phyloP scores from a whole-genome alignment of 2,329 filamentous ascomycete species.

The Elsinoe australis region DNA sequence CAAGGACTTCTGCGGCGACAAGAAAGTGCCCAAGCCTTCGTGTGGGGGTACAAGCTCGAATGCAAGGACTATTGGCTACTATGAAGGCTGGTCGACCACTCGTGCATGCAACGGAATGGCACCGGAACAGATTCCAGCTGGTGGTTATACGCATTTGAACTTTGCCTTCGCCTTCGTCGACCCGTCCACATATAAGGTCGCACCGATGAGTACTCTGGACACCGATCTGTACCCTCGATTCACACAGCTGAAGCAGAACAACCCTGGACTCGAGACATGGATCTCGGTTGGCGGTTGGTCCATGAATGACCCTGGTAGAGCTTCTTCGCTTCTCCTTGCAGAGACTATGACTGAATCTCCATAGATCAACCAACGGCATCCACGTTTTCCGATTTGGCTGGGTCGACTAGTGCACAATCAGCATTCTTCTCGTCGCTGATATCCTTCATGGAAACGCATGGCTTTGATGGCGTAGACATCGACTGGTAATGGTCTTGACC shows the following conservation, averaged over 20 bases:
- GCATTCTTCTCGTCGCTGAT: slow-evolving; percentile 17
- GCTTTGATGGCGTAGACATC: slow-evolving; percentile 22
- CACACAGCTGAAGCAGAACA: slow-evolving; percentile 17
- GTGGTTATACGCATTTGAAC: slow-evolving; percentile 20
- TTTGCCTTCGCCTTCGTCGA: slow-evolving; percentile 31
- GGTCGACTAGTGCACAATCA: slow-evolving; percentile 3
- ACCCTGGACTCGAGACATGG: slow-evolving; percentile 18
- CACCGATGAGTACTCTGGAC: slow-evolving; percentile 9
- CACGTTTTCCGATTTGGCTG: slow-evolving; percentile 16
- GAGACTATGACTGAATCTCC: too few relatives aligned
- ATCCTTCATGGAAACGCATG: slow-evolving; percentile 21
- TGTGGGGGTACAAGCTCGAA: background rate
- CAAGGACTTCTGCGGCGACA: background rate
- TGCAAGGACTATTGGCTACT: slow-evolving; percentile 20
- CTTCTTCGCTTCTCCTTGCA: too few relatives aligned
- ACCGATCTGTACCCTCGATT: slow-evolving; percentile 21
- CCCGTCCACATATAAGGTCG: slow-evolving; percentile 28
- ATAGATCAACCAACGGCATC: slow-evolving; percentile 32
- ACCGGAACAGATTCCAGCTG: slow-evolving; percentile 13
- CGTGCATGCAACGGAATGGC: slow-evolving; percentile 17
- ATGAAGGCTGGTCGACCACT: slow-evolving; percentile 21
- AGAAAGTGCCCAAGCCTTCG: background rate
- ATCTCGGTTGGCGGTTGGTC: slow-evolving; percentile 20
- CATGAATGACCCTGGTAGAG: slow-evolving; percentile 16
- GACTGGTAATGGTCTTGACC: too few relatives aligned